Conservation (phyloP, 495 filamentous ascomycete genomes). For the Aspergillus cavernicola region DNA sequence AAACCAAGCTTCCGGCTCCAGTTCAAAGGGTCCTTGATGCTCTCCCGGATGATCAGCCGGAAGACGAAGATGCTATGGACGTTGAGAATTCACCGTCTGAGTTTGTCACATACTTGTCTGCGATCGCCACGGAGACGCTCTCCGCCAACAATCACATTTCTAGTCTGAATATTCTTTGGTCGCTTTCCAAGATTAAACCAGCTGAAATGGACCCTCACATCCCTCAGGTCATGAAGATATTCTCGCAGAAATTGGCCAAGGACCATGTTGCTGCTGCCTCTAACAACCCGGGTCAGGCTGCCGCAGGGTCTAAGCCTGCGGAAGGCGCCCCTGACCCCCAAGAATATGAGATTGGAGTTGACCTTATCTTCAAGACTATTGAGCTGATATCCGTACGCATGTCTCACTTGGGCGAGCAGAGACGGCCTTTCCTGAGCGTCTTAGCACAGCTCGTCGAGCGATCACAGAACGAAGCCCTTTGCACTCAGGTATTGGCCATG, state of each 20-base stretch:
- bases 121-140: slow-evolving; percentile 76
- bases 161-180: slow-evolving; percentile 88
- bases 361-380: slow-evolving; percentile 88
- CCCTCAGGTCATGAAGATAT: slow-evolving; percentile 81
- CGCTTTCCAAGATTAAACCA: slow-evolving; percentile 76
- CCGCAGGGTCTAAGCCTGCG: slow-evolving; percentile 41
- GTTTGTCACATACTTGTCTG: slow-evolving; percentile 75
- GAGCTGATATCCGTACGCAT: slow-evolving; percentile 88
- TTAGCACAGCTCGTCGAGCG: slow-evolving; percentile 93
- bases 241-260: slow-evolving; percentile 87
- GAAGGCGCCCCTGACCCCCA: slow-evolving; percentile 64
- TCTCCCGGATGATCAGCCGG: slow-evolving; percentile 81
- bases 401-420: slow-evolving; percentile 86
- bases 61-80: slow-evolving; percentile 87
- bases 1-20: slow-evolving; percentile 53
- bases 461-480: slow-evolving; percentile 77
- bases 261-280: slow-evolving; percentile 77
- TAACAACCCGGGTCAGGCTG: slow-evolving; percentile 37
- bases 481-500: slow-evolving; percentile 87
- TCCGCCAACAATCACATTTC: slow-evolving; percentile 75
- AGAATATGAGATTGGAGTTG: slow-evolving; percentile 79
- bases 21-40: slow-evolving; percentile 81
- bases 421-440: slow-evolving; percentile 89
- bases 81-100: slow-evolving; percentile 69
- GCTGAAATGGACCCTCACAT: slow-evolving; percentile 87